These are phyloP conservation scores for Naganishia friedmannii DNA, from an alignment of 768 basidiomycete species.

Conservation along the genomic window DNA sequence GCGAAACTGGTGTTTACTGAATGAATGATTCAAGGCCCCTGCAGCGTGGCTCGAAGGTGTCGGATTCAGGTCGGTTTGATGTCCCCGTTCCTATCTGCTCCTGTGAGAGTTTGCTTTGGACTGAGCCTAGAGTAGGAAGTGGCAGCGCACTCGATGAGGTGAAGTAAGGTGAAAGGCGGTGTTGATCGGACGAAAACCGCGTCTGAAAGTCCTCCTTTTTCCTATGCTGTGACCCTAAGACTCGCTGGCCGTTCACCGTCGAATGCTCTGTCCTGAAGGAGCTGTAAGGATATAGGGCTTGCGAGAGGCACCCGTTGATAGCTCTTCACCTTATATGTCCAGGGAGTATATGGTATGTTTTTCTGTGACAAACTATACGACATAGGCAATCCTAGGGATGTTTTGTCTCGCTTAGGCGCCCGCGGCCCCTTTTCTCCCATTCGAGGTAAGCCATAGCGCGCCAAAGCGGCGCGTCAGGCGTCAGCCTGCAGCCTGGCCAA, in stretches of 20 bases:
- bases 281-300: not conserved
- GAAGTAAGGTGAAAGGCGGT: not conserved
- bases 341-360: not conserved
- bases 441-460: not conserved
- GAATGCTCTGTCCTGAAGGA: not conserved
- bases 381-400: not conserved
- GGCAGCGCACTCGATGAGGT: not conserved
- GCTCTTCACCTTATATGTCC: not conserved
- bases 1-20: not conserved
- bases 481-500: too few relatives aligned
- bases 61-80: not conserved
- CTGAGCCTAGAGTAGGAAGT: not conserved
- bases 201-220: not conserved
- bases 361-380: not conserved
- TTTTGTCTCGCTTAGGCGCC: not conserved
- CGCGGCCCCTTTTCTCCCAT: not conserved
- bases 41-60: not conserved
- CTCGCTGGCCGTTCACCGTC: not conserved
- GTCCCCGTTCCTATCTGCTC: not conserved
- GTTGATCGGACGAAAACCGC: constrained; percentile 1
- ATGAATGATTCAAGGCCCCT: not conserved
- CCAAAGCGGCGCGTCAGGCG: too few relatives aligned
- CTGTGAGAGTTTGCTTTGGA: not conserved
- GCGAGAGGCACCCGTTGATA: not conserved
- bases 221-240: not conserved